A percentile compares a stretch with the other conserved stretches of the same genome.
These are phyloP conservation scores for Tillandsia leiboldiana DNA, from an alignment of 176 grass and related monocot genomes.

Conservation along the genomic window DNA sequence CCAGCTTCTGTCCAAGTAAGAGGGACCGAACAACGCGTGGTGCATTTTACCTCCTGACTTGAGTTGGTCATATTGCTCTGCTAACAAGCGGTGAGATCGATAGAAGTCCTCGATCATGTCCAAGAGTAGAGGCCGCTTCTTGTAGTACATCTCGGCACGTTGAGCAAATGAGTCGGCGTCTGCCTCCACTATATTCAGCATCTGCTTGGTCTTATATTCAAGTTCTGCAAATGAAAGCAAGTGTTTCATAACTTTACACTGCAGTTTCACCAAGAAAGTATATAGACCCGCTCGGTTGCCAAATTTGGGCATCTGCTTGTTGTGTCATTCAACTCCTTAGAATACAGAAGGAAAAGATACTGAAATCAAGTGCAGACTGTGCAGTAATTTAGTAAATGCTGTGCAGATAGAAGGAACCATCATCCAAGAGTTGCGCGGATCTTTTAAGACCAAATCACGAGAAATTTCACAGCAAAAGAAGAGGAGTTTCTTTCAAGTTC, in stretches of 20 bases:
- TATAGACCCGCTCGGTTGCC: neutral
- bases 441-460: no score
- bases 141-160: slow-evolving; percentile 94
- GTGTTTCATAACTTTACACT: neutral
- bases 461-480: no score
- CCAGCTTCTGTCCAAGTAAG: slow-evolving; percentile 32
- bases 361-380: neutral
- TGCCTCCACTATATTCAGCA: slow-evolving; percentile 76
- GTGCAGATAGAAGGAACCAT: neutral
- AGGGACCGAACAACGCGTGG: slow-evolving; percentile 25
- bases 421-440: neutral
- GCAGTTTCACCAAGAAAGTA: neutral
- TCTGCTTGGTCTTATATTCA: slow-evolving; percentile 72
- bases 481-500: no score
- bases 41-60: slow-evolving; percentile 30
- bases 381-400: neutral
- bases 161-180: slow-evolving; percentile 84
- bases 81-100: slow-evolving; percentile 60
- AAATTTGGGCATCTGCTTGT: neutral
- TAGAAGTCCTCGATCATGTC: slow-evolving; percentile 81
- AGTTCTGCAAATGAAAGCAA: slow-evolving; percentile 39
- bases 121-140: slow-evolving; percentile 65
- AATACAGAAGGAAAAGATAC: neutral
- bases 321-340: neutral
- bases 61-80: slow-evolving; percentile 68